Evolutionary conservation across 2,329 filamentous ascomycete genomes (phyloP).

Genomic region (Diaporthe sp.): DNA sequence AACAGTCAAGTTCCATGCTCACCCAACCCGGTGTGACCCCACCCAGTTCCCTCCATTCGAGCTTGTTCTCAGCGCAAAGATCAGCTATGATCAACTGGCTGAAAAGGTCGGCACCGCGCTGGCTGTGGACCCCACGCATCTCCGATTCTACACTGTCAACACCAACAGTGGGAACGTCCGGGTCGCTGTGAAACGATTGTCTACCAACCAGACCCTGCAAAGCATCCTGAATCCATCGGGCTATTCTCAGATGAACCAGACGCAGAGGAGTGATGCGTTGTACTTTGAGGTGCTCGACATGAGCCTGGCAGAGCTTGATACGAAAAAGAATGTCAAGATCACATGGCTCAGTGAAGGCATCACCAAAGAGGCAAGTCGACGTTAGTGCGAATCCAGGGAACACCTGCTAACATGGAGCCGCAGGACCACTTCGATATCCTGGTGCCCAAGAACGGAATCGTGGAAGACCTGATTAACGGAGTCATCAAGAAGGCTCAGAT

Average conservation of each 20-base stretch:
- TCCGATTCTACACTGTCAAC: slow-evolving; percentile 92
- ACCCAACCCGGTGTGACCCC: slow-evolving; percentile 67
- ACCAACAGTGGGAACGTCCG: slow-evolving; percentile 82
- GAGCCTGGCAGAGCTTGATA: slow-evolving; percentile 92
- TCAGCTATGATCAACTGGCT: slow-evolving; percentile 88
- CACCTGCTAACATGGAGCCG: slow-evolving; percentile 41
- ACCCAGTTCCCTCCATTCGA: slow-evolving; percentile 76
- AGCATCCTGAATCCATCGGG: slow-evolving; percentile 84
- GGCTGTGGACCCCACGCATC: slow-evolving; percentile 82
- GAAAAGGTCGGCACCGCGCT: slow-evolving; percentile 86
- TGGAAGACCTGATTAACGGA: slow-evolving; percentile 81
- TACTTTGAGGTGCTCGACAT: slow-evolving; percentile 97
- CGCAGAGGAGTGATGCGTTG: slow-evolving; percentile 80
- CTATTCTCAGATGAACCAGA: slow-evolving; percentile 76
- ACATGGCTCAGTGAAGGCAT: slow-evolving; percentile 91
- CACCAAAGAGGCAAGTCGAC: slow-evolving; percentile 82
- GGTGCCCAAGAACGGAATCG: slow-evolving; percentile 85
- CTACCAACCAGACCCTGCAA: slow-evolving; percentile 77
- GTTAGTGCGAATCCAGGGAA: slow-evolving; percentile 31
- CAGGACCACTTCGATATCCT: slow-evolving; percentile 85
- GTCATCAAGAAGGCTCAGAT: slow-evolving; percentile 86
- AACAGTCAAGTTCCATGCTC: slow-evolving; percentile 81
- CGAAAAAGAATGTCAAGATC: slow-evolving; percentile 88
- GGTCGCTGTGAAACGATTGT: slow-evolving; percentile 76
- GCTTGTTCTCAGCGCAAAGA: slow-evolving; percentile 86